These are phyloP conservation scores for Pyricularia pennisetigena DNA, from an alignment of 2,329 filamentous ascomycete genomes.

Conservation along the genomic window DNA sequence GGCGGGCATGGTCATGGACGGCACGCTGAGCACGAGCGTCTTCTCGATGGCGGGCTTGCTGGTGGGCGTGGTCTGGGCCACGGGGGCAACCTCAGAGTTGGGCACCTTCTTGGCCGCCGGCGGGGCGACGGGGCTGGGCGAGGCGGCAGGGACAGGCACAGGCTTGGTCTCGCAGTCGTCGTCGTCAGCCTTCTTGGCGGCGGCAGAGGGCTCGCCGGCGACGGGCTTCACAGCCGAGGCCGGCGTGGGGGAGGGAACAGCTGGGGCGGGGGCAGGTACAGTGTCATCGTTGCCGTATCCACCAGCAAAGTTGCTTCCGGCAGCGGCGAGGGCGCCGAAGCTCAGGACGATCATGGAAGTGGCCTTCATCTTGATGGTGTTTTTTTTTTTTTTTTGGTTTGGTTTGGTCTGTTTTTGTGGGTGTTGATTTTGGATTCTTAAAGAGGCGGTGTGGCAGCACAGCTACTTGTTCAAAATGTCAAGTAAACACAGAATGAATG, in stretches of 20 bases:
- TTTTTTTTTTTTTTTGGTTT: no score
- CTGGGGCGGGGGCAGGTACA: neutral
- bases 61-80: neutral
- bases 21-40: neutral
- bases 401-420: neutral
- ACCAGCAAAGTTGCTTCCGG: neutral
- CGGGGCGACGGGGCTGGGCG: neutral
- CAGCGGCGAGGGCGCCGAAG: neutral
- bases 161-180: neutral
- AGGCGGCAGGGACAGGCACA: neutral
- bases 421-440: no score
- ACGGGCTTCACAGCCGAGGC: neutral
- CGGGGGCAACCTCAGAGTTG: neutral
- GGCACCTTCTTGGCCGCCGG: neutral
- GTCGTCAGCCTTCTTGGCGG: neutral
- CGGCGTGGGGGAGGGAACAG: neutral
- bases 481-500: neutral
- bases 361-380: slow-evolving; percentile 1
- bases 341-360: neutral
- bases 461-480: neutral
- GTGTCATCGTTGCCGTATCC: neutral
- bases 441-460: neutral
- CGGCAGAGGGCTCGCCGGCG: neutral
- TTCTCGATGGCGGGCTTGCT: neutral
- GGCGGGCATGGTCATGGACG: neutral